These are phyloP conservation scores for Apiospora malaysiana DNA, from an alignment of 2,329 filamentous ascomycete species.

Conservation along the genomic window DNA sequence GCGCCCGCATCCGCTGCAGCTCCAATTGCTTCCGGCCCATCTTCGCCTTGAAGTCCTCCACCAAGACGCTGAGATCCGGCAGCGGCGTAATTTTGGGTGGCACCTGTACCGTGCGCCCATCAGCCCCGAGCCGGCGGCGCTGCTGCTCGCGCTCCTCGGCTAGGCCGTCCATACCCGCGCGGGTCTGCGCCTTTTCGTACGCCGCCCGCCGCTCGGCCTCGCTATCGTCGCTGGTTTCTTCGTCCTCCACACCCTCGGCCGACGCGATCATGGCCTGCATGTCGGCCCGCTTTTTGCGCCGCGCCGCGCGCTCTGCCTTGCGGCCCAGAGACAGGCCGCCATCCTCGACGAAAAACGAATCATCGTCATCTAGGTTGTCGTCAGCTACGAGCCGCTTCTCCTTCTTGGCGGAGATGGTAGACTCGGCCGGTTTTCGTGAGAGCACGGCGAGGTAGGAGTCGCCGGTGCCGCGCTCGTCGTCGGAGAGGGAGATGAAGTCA, in stretches of 20 bases:
- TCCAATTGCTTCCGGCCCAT: conserved; percentile 66
- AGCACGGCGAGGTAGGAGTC: conserved; percentile 40
- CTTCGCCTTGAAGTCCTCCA: conserved; percentile 65
- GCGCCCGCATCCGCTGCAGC: conserved; percentile 54
- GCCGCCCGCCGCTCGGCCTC: conserved; percentile 76
- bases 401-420: conserved; percentile 64
- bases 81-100: conserved; percentile 79
- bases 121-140: conserved; percentile 41
- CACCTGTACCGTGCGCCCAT: conserved; percentile 56
- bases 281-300: conserved; percentile 69
- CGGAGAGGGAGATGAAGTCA: conserved; percentile 70
- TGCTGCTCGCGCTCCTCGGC: conserved; percentile 52
- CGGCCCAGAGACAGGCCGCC: conserved; percentile 78
- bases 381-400: conserved; percentile 80
- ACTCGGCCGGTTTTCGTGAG: conserved; percentile 45
- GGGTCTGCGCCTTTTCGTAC: conserved; percentile 86
- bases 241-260: conserved; percentile 70
- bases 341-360: conserved; percentile 90
- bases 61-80: conserved; percentile 75
- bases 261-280: conserved; percentile 85
- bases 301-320: conserved; percentile 77
- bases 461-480: conserved; percentile 43
- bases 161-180: conserved; percentile 81
- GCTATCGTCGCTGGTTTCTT: conserved; percentile 68
- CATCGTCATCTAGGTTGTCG: conserved; percentile 91